phyloP scores from a whole-genome alignment of 192 early-diverging fungal species.

The Lobosporangium transversale region DNA sequence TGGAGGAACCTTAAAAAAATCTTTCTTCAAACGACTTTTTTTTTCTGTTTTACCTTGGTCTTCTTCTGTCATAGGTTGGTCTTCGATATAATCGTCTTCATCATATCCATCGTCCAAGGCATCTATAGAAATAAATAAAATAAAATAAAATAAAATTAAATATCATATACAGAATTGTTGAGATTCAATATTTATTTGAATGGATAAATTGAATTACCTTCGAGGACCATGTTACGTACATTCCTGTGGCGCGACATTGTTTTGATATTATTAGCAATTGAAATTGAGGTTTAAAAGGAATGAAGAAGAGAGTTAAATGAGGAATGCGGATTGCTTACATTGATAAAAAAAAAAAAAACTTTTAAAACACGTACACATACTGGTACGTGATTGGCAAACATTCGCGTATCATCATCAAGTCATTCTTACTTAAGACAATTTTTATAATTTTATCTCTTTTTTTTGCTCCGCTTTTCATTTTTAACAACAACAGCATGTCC shows the following conservation, averaged over 20 bases:
- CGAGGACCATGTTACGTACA: constrained; percentile 61
- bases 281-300: not conserved
- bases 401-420: no score
- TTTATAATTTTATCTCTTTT: no score
- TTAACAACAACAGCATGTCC: constrained; percentile 35
- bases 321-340: not conserved
- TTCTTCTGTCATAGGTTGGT: constrained; percentile 31
- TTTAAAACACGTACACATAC: no score
- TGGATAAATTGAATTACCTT: no score
- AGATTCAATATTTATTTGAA: no score
- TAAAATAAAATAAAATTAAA: not conserved
- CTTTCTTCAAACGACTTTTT: no score
- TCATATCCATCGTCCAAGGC: constrained; percentile 54
- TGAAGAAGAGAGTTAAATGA: no score
- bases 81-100: constrained; percentile 53
- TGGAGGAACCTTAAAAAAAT: no score
- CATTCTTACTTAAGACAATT: no score
- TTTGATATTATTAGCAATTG: not conserved
- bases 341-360: not conserved
- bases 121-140: constrained; percentile 16
- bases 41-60: constrained; percentile 52
- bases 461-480: no score
- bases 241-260: constrained; percentile 64
- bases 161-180: not conserved
- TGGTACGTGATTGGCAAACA: not conserved